These are phyloP conservation scores for Cornus florida DNA, from an alignment of 148 eudicot genomes.

Conservation along the genomic window DNA sequence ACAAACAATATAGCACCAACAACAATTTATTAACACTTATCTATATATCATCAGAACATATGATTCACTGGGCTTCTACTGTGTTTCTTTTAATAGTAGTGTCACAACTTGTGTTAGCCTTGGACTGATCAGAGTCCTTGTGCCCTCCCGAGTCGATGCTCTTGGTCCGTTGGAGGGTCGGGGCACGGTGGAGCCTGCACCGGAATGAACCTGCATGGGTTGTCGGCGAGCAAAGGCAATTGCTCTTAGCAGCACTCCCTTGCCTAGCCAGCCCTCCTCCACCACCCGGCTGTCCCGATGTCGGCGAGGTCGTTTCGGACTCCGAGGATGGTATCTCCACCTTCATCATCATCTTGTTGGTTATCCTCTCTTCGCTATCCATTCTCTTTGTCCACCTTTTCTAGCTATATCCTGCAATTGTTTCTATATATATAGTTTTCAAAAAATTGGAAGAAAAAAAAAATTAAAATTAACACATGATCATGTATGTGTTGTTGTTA, in stretches of 20 bases:
- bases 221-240: constrained; percentile 57
- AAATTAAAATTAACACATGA: not conserved
- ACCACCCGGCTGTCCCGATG: not conserved
- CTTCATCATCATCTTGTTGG: not conserved
- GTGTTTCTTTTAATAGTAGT: not conserved
- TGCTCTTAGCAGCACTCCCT: constrained; percentile 21
- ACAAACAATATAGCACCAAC: too few relatives aligned
- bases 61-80: not conserved
- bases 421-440: too few relatives aligned
- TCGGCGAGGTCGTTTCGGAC: not conserved
- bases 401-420: too few relatives aligned
- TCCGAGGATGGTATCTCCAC: not conserved
- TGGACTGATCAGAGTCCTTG: constrained; percentile 13
- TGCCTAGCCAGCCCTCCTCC: constrained; percentile 20
- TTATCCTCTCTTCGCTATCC: not conserved
- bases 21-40: too few relatives aligned
- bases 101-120: not conserved
- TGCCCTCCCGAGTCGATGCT: constrained; percentile 21
- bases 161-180: constrained; percentile 35
- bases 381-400: not conserved
- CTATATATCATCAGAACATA: too few relatives aligned
- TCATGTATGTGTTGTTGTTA: not conserved
- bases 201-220: constrained; percentile 56
- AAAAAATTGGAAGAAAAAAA: not conserved
- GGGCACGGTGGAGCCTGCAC: constrained; percentile 47